Evolutionary conservation across 805 yeast species (phyloP), one percentile per base, ranked within the genome.

Genomic region (Wickerhamomyces hampshirensis): DNA sequence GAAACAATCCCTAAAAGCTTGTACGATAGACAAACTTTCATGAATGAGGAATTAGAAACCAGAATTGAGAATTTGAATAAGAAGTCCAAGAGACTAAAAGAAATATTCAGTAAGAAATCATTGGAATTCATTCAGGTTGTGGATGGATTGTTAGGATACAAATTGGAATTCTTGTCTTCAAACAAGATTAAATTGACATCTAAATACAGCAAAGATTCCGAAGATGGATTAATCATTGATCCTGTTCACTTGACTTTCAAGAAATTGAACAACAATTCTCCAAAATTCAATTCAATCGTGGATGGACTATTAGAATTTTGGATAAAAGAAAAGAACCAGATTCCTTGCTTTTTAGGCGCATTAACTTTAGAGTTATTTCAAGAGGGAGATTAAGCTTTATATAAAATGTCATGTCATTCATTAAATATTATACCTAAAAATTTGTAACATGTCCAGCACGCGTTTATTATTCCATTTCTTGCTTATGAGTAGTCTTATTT

Each of bases 281-380:
- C 17, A 24, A 50, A 9, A 64, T 64, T 39, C 61, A 66, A 59
- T 73, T 73, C 40, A 70, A 73, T 31, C 5, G 39, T 42, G 37
- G 43, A 42, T 23, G 23, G 32, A 2, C 64, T 85, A 39, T 68
- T 83, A 12, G 59, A 69, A 8, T 71, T 73, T 39, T 85, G 93
- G 88, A 74, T 84, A 3, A 65, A 67, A 28, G 82, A 82, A 28
- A 73, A 77, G 44, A 72, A 71, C 19, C 86, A 84, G 46, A 73
- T 85, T 12, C 84, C 93, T 0, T 82, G 94, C 44, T 81, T 87
- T 46, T 61, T 87, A 37, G 79, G 89, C 39, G 86, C 89, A 1
- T 60, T 87, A 42, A 84, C 77, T 29, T 61, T 87, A 36, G 80
- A 75, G 52, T 56, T 86, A 12, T 80, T 74, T 60, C 83, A 81